A percentile compares a stretch with the other conserved stretches of the same genome.
phyloP scores from a whole-genome alignment of 2,329 filamentous ascomycete genomes.

The Aurifilum marmelostoma region DNA sequence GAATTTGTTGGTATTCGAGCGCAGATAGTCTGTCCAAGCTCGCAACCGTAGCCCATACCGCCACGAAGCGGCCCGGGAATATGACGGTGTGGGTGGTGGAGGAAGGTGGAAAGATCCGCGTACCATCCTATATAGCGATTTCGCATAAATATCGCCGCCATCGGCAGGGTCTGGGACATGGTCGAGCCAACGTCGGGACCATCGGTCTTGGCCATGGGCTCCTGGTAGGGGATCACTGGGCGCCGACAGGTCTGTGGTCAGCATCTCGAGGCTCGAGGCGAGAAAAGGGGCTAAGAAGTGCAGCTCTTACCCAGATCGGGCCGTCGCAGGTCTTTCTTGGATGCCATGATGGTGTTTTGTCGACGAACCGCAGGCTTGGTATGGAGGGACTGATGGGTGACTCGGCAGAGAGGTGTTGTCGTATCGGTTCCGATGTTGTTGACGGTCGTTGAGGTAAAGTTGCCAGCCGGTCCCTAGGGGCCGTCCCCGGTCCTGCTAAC shows the following conservation, averaged over 20 bases:
- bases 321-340: slow-evolving; percentile 47
- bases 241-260: slow-evolving; percentile 1
- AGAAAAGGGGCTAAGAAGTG: background rate
- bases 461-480: slow-evolving; percentile 5
- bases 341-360: slow-evolving; percentile 40
- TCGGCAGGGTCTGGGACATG: slow-evolving; percentile 78
- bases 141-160: slow-evolving; percentile 93
- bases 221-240: slow-evolving; percentile 85
- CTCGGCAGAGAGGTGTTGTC: background rate
- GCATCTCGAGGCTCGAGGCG: slow-evolving; percentile 5
- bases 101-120: slow-evolving; percentile 31
- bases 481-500: background rate
- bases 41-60: too few relatives aligned
- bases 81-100: background rate
- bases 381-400: too few relatives aligned
- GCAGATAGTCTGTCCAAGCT: background rate
- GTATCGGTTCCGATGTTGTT: background rate
- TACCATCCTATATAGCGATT: slow-evolving; percentile 79
- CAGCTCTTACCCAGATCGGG: slow-evolving; percentile 47
- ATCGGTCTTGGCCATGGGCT: slow-evolving; percentile 67
- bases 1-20: background rate
- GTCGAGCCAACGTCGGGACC: slow-evolving; percentile 73
- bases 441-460: slow-evolving; percentile 13
- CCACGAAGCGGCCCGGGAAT: too few relatives aligned
- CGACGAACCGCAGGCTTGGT: background rate